Evolutionary conservation across 192 early-diverging fungal genomes (phyloP).

Genomic region (Hyaloraphidium curvatum): DNA sequence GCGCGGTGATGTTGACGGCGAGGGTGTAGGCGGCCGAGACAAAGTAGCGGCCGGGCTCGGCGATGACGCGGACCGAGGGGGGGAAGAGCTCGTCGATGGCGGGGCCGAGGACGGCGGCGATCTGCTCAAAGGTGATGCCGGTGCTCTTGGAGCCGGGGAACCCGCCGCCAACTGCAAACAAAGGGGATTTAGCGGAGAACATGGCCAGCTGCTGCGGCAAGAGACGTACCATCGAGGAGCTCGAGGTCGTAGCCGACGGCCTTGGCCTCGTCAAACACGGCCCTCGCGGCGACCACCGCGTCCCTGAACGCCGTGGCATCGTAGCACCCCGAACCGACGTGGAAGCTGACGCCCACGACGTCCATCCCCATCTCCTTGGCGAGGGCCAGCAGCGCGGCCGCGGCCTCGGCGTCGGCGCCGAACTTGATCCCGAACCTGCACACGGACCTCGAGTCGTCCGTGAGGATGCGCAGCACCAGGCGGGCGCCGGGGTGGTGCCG

Average conservation of each 20-base stretch:
- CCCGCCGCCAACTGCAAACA: slow-evolving; percentile 61
- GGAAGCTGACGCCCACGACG: slow-evolving; percentile 87
- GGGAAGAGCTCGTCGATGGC: slow-evolving; percentile 69
- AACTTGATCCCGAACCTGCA: slow-evolving; percentile 93
- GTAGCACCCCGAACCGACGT: slow-evolving; percentile 89
- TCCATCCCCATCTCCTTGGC: slow-evolving; percentile 64
- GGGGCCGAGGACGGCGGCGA: slow-evolving; percentile 54
- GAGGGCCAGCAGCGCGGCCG: slow-evolving; percentile 40
- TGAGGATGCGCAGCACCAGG: slow-evolving; percentile 80
- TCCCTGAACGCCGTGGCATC: slow-evolving; percentile 76
- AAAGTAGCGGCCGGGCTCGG: slow-evolving; percentile 95
- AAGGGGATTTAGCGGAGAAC: background rate
- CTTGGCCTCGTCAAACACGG: slow-evolving; percentile 75
- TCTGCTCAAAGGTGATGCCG: slow-evolving; percentile 66
- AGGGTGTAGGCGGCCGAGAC: slow-evolving; percentile 83
- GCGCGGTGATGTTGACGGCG: slow-evolving; percentile 81
- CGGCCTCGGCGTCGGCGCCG: slow-evolving; percentile 62
- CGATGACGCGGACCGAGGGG: slow-evolving; percentile 69
- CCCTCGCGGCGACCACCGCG: slow-evolving; percentile 64
- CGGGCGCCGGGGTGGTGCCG: slow-evolving; percentile 57
- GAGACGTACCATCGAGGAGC: slow-evolving; percentile 32
- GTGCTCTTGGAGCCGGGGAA: slow-evolving; percentile 66
- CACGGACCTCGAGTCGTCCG: slow-evolving; percentile 81
- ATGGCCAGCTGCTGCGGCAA: background rate
- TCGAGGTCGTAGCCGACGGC: slow-evolving; percentile 51